Base-by-base conservation (phyloP, 257 asterid species). In the Thymus mandschuricus region DNA sequence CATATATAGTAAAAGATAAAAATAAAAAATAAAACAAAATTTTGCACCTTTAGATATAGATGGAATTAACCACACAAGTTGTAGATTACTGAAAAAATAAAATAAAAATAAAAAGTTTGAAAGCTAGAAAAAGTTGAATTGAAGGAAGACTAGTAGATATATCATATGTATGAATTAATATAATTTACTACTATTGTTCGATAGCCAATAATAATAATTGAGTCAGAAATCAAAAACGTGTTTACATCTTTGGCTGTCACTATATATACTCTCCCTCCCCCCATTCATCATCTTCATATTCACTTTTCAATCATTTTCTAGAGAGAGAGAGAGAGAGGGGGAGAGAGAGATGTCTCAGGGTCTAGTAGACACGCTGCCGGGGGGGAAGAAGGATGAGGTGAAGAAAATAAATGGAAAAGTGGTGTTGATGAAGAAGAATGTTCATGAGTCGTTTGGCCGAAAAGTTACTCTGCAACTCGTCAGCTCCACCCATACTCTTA, bases 361-460 rank as follows among this genome's bases (percentile, higher is more conserved):
- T 12, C 21, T 75, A 48, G 69, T 75, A 34, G 72, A 70, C 0
- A 10, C 44, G 33, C 3, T 79, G 51, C 55, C 4, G 10, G 72
- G 78, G 46, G 33, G 13, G 3, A 34, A 3, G 41, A 45, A 40
- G 10, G 63, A 65, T 38, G 72, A 11, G 2, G 58, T 41, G 69
- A 61, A 66, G 33, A 67, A 69, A 71, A 75, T 88, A 34, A 84
- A 84, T 58, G 92, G 92, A 41, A 84, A 62, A 21, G 81, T 84
- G 0, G 87, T 88, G 49, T 10, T 88, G 75, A 81, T 84, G 92
- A 88, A 81, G 62, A 88, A 84, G 73, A 88, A 81, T 50, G 82
- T 82, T 57, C 78, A 84, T 45, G 95, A 88, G 56, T 10, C 84
- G 8, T 33, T 88, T n/a, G 87, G 86, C 10, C 69, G 72, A 0